These are phyloP conservation scores for Acorus gramineus DNA, from an alignment of 106 monocot genomes.

Conservation along the genomic window DNA sequence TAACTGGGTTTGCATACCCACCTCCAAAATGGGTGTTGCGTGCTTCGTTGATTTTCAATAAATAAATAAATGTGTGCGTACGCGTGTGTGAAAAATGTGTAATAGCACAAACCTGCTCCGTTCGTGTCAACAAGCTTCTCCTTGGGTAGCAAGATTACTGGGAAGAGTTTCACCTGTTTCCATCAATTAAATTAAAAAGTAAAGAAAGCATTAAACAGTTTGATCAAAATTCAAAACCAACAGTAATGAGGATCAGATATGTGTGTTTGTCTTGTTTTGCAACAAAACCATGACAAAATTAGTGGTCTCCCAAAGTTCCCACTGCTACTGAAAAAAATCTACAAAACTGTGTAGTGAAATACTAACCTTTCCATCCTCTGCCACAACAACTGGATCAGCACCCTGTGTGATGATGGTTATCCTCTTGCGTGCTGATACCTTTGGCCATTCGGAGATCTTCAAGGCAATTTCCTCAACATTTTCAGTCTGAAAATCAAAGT, in stretches of 20 bases:
- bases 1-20: no score
- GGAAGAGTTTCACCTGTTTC: slow-evolving; percentile 56
- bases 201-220: no score
- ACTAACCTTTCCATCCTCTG: slow-evolving; percentile 85
- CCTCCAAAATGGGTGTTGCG: no score
- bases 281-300: no score
- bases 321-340: no score
- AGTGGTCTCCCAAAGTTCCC: no score
- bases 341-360: not conserved
- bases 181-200: not conserved
- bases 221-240: no score
- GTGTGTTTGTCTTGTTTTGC: no score
- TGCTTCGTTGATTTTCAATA: no score
- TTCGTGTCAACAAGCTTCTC: slow-evolving; percentile 95
- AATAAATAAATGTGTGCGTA: no score
- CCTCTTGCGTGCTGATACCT: slow-evolving; percentile 56
- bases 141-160: slow-evolving; percentile 73
- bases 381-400: slow-evolving; percentile 77
- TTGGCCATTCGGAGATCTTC: slow-evolving; percentile 76
- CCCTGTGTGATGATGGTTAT: slow-evolving; percentile 85
- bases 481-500: slow-evolving; percentile 48
- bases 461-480: slow-evolving; percentile 85
- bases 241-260: no score
- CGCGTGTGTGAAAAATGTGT: not conserved
- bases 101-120: slow-evolving; percentile 56